Percentiles rank a stretch among this genome's conserved stretches.
Evolutionary conservation across 2,329 filamentous ascomycete species (phyloP).

Genomic region (Colletotrichum phormii): DNA sequence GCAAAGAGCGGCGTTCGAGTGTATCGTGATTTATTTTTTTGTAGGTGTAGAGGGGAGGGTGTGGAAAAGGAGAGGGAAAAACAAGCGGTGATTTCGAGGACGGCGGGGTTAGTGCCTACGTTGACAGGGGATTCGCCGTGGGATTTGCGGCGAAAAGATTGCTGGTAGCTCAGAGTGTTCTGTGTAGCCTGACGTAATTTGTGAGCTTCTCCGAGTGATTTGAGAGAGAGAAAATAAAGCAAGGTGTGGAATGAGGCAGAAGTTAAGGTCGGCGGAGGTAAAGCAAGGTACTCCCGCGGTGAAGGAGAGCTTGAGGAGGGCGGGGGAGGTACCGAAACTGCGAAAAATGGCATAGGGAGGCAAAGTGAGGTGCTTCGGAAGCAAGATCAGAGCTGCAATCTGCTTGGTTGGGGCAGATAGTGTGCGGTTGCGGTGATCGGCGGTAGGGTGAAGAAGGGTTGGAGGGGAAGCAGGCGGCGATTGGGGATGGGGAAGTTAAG

Average conservation of each 20-base stretch:
- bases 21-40: constrained; percentile 4
- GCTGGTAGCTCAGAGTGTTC: constrained; percentile 24
- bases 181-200: constrained; percentile 37
- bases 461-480: not conserved
- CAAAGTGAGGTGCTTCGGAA: constrained; percentile 22
- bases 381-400: not conserved
- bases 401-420: constrained; percentile 17
- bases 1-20: not conserved
- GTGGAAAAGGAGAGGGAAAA: constrained; percentile 12
- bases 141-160: constrained; percentile 23
- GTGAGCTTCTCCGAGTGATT: constrained; percentile 33
- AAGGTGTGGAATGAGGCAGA: not conserved
- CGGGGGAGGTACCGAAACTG: constrained; percentile 1
- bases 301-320: not conserved
- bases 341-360: constrained; percentile 8
- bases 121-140: constrained; percentile 23
- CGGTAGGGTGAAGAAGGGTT: constrained; percentile 5
- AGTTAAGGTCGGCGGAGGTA: not conserved
- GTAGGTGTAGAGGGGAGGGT: not conserved
- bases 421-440: constrained; percentile 21
- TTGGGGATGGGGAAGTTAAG: not conserved
- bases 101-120: constrained; percentile 32
- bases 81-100: constrained; percentile 18
- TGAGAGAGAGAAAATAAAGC: not conserved
- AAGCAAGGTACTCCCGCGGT: not conserved